phyloP scores from a whole-genome alignment of 495 filamentous ascomycete species.

The Aspergillus funiculosus region DNA sequence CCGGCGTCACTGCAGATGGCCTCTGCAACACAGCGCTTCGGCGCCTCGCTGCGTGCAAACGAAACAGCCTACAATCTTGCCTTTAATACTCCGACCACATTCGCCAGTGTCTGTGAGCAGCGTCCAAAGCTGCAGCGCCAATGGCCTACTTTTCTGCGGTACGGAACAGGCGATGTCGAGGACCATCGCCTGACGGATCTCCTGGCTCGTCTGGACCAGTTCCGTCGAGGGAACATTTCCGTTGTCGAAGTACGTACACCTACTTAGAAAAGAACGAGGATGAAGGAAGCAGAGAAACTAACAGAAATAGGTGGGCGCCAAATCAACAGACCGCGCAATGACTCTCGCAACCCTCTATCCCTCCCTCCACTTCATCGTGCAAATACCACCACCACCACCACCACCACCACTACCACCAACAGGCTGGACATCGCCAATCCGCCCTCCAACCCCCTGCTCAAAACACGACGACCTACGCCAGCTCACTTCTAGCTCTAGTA shows the following conservation, averaged over 20 bases:
- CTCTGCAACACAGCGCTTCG: conserved; percentile 25
- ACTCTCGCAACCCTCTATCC: conserved; percentile 24
- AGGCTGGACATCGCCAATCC: background rate
- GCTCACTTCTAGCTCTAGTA: background rate
- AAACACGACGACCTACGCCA: background rate
- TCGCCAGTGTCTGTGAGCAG: conserved; percentile 18
- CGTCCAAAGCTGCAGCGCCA: conserved; percentile 26
- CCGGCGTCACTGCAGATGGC: conserved; percentile 35
- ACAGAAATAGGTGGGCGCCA: conserved; percentile 18
- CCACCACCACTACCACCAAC: background rate
- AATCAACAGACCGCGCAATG: conserved; percentile 19
- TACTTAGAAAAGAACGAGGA: background rate
- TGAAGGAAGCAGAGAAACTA: background rate
- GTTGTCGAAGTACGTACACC: conserved; percentile 28
- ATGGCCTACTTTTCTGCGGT: conserved; percentile 27
- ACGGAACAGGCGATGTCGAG: conserved; percentile 16
- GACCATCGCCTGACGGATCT: conserved; percentile 22
- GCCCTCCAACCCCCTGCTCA: background rate
- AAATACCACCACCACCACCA: conserved; percentile 13
- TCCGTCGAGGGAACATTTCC: conserved; percentile 14
- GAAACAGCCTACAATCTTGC: conserved; percentile 23
- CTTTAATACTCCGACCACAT: conserved; percentile 7
- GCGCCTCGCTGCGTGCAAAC: conserved; percentile 1
- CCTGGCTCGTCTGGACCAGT: conserved; percentile 19
- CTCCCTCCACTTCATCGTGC: conserved; percentile 29